A percentile compares a stretch with the other conserved stretches of the same genome.
These are phyloP conservation scores for Volvariella surrecta DNA, from an alignment of 1,284 basidiomycete genomes.

Conservation along the genomic window DNA sequence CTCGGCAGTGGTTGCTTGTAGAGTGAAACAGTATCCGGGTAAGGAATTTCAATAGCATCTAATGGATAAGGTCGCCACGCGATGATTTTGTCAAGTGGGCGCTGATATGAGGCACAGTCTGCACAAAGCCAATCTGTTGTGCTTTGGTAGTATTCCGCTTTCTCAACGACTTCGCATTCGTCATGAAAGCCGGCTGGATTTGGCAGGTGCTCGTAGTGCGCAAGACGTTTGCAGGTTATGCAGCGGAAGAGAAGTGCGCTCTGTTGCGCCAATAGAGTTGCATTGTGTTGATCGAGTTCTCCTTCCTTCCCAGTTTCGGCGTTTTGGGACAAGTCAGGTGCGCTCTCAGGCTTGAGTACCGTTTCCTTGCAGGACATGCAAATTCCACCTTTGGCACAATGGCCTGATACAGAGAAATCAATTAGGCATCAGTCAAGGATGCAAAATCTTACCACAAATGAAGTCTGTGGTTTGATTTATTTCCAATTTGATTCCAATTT, in stretches of 20 bases:
- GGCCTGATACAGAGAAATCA: constrained; percentile 19
- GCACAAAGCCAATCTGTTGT: constrained; percentile 66
- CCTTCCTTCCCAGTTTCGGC: constrained; percentile 12
- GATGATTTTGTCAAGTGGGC: constrained; percentile 77
- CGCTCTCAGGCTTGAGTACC: constrained; percentile 22
- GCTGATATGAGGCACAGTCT: constrained; percentile 71
- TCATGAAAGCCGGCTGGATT: constrained; percentile 30
- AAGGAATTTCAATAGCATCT: constrained; percentile 44
- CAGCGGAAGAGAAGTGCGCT: constrained; percentile 68
- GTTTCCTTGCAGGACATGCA: constrained; percentile 71
- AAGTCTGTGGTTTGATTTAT: constrained; percentile 67
- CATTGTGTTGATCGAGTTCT: constrained; percentile 1
- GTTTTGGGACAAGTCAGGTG: constrained; percentile 26
- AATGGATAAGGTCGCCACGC: constrained; percentile 82
- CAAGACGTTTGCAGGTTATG: constrained; percentile 67
- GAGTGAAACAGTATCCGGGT: constrained; percentile 35
- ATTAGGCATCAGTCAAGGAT: neutral
- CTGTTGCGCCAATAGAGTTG: constrained; percentile 10
- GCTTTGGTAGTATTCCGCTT: constrained; percentile 59
- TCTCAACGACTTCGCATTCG: constrained; percentile 30
- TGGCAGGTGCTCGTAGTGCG: constrained; percentile 72
- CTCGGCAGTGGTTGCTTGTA: constrained; percentile 61
- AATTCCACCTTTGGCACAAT: constrained; percentile 67
- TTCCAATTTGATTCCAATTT: constrained; percentile 26
- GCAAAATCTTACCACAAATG: constrained; percentile 45